These are phyloP conservation scores for Hanseniaspora hatyaiensis DNA, from an alignment of 805 yeast species.

Conservation along the genomic window DNA sequence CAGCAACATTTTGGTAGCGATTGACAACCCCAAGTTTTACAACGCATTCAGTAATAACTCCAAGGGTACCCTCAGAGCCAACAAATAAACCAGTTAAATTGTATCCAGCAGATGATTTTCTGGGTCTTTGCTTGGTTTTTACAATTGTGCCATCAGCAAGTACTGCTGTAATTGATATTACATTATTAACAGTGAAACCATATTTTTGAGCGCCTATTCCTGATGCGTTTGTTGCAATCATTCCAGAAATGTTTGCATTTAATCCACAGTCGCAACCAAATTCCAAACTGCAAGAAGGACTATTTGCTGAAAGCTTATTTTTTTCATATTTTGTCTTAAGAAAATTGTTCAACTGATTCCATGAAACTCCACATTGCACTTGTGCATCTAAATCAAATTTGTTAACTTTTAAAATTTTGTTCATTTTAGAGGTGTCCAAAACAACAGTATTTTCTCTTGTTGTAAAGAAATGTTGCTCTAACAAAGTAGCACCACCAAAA, in stretches of 20 bases:
- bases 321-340: constrained; percentile 16
- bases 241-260: constrained; percentile 76
- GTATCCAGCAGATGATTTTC: constrained; percentile 75
- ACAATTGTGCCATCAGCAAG: constrained; percentile 74
- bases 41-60: constrained; percentile 59
- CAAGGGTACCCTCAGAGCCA: constrained; percentile 77
- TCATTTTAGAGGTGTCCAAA: constrained; percentile 42
- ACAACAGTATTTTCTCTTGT: constrained; percentile 52
- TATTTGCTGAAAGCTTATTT: no score
- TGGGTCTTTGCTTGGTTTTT: constrained; percentile 64
- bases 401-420: constrained; percentile 45
- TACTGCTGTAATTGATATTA: constrained; percentile 62
- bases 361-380: constrained; percentile 73
- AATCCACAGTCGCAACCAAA: constrained; percentile 88
- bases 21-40: constrained; percentile 58
- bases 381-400: constrained; percentile 63
- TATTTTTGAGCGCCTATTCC: constrained; percentile 74
- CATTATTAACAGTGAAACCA: constrained; percentile 79
- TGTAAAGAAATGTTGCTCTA: constrained; percentile 73
- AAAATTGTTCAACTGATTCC: constrained; percentile 64
- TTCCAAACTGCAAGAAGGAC: constrained; percentile 41
- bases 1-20: constrained; percentile 52
- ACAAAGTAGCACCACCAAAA: constrained; percentile 67
- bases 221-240: constrained; percentile 71
- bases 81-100: constrained; percentile 65